phyloP scores from a whole-genome alignment of 306 rosid genomes.

The Quercus cerris region DNA sequence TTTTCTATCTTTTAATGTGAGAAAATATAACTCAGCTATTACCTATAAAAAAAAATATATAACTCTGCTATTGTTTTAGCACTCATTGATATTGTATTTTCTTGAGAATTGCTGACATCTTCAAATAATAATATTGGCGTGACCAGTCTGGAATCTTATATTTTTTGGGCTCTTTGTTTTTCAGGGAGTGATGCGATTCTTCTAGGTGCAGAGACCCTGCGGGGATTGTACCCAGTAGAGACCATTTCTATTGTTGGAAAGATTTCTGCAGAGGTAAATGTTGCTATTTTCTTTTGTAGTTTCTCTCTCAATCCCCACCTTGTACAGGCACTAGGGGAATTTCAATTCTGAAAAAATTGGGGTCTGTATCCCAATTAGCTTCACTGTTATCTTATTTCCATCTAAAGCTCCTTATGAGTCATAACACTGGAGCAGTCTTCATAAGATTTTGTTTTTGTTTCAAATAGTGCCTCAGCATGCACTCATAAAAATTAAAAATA shows the following conservation, averaged over 20 bases:
- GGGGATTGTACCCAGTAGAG: slow-evolving; percentile 94
- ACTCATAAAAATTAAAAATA: too few species aligned
- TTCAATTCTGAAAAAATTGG: not conserved
- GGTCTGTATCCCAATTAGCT: not conserved
- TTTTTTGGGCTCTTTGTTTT: slow-evolving; percentile 16
- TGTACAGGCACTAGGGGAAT: not conserved
- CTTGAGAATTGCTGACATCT: not conserved
- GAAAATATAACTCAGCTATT: not conserved
- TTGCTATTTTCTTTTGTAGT: not conserved
- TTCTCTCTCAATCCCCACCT: not conserved
- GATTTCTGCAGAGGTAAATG: slow-evolving; percentile 85
- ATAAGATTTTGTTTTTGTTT: not conserved
- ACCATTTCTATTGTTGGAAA: slow-evolving; percentile 89
- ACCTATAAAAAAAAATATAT: not conserved
- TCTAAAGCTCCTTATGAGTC: not conserved
- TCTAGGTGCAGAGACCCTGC: slow-evolving; percentile 98
- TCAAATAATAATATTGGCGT: too few species aligned
- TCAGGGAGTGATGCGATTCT: slow-evolving; percentile 98
- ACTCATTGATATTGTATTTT: not conserved
- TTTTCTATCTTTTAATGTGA: not conserved
- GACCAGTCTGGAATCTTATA: not conserved
- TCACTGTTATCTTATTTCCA: not conserved
- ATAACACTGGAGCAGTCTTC: not conserved
- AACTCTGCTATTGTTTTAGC: not conserved
- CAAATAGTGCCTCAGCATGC: too few species aligned